Base-by-base conservation (phyloP, 2,329 filamentous ascomycete species). In the Coleophoma eucalyptorum region DNA sequence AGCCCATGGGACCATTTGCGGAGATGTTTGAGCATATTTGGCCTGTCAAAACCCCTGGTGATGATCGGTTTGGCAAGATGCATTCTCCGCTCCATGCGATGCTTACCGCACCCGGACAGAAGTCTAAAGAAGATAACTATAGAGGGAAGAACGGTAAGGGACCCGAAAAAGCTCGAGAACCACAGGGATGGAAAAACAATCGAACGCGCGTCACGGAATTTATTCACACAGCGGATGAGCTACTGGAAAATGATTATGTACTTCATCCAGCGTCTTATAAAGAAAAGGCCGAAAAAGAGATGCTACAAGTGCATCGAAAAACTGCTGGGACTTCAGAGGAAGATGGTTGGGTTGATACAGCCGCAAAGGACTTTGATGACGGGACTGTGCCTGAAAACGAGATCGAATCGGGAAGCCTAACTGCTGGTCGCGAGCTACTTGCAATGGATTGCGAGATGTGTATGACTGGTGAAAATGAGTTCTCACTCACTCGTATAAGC, bases 391-490 rank as follows among this genome's bases (percentile, higher is more conserved):
- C 86, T 2, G 87, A 91, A 46, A 67, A 70, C 5, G 81, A 91
- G 49, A 83, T 96, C 52, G 78, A 96, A 67, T 73, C 85, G 59
- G 93, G 91, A 50, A 93, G 90, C 67, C 73, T 96, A 51, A 95
- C 90, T 0, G 89, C 83, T 31, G 94, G 92, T 34, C 83, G 90
- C 55, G 80, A 86, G 35, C 74, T 97, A 11, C 74, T 95, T 45
- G 87, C 90, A 1, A 76, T 99, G 49, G 94, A 99, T 67, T 99
- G 94, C 70, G 94, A 99, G 70, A 99, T 99, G 94, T 96, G 92
- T 67, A 85, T 90, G 71, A 95, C 91, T 2, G 88, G 86, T 53
- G 83, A 87, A 54, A 84, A 84, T 44, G 81, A 89, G 57, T 90
- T 87, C 56, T 90, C 92, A 34, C 82, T 99, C 41, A 95, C 94